Evolutionary conservation across 495 filamentous ascomycete species (phyloP).

Genomic region (Oleoguttula mirabilis): DNA sequence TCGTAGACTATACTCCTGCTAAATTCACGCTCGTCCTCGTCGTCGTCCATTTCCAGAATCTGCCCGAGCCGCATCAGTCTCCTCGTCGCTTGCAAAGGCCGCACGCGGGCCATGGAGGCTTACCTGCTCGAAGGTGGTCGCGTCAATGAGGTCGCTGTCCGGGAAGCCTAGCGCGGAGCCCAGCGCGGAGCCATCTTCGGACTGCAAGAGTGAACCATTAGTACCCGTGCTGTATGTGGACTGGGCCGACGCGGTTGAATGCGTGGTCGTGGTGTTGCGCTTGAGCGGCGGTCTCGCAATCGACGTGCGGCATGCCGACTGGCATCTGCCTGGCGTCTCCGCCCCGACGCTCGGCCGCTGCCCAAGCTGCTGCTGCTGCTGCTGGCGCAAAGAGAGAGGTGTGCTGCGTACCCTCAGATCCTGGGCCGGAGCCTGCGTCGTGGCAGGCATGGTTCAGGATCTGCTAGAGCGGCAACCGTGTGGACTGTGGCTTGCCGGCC

Average conservation of each 20-base stretch:
- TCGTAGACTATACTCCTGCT: conserved; percentile 76
- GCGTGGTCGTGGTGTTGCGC: conserved; percentile 5
- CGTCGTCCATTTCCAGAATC: conserved; percentile 94
- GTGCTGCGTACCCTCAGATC: conserved; percentile 6
- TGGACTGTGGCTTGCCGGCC: background rate
- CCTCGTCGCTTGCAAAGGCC: background rate
- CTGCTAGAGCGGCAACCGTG: background rate
- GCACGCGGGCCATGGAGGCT: too few relatives aligned
- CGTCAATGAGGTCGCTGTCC: conserved; percentile 64
- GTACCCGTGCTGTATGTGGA: conserved; percentile 10
- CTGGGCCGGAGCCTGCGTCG: background rate
- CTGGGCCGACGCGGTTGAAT: conserved; percentile 1
- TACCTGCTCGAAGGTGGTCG: conserved; percentile 63
- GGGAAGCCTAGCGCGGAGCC: too few relatives aligned
- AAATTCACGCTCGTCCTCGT: conserved; percentile 63
- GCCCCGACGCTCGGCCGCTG: background rate
- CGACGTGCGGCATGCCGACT: background rate
- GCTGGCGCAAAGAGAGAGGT: background rate
- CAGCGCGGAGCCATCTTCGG: conserved; percentile 35
- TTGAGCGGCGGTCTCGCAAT: conserved; percentile 2
- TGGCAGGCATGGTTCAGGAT: background rate
- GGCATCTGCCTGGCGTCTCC: background rate
- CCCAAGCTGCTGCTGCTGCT: background rate
- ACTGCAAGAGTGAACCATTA: conserved; percentile 23
- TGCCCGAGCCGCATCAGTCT: too few relatives aligned